These are phyloP conservation scores for Acacia melanoxylon DNA, from an alignment of 306 rosid genomes.

Conservation along the genomic window DNA sequence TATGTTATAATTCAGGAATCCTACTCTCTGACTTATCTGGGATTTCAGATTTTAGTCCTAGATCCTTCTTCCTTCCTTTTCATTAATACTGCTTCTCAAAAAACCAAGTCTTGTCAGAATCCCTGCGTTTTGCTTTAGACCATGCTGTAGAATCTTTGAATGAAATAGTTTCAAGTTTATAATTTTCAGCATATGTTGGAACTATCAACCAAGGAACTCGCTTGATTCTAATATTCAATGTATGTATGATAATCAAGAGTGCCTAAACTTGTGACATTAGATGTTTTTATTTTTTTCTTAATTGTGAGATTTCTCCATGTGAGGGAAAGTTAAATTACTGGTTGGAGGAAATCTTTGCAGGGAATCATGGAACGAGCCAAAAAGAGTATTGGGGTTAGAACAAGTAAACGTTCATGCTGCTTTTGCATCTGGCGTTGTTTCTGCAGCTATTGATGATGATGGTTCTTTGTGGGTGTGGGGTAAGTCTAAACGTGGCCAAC, in stretches of 20 bases:
- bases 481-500: slow-evolving; percentile 84
- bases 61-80: too few relatives aligned
- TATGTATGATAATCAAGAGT: neutral
- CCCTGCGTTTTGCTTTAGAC: neutral
- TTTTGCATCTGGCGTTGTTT: slow-evolving; percentile 86
- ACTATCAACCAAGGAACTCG: neutral
- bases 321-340: slow-evolving; percentile 23
- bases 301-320: neutral
- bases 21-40: too few relatives aligned
- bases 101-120: neutral
- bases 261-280: neutral
- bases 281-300: neutral
- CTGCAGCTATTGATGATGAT: slow-evolving; percentile 79
- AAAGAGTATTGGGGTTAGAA: slow-evolving; percentile 59
- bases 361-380: slow-evolving; percentile 79
- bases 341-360: slow-evolving; percentile 33
- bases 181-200: neutral
- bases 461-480: slow-evolving; percentile 96
- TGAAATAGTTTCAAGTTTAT: neutral
- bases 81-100: too few relatives aligned
- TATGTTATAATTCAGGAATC: too few relatives aligned
- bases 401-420: slow-evolving; percentile 57
- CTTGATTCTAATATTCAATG: neutral
- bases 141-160: neutral
- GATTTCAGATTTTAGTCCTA: too few relatives aligned